Percentiles rank a stretch among this genome's conserved stretches.
Evolutionary conservation across 1,284 basidiomycete species (phyloP).

Genomic region (Pterula multifida): DNA sequence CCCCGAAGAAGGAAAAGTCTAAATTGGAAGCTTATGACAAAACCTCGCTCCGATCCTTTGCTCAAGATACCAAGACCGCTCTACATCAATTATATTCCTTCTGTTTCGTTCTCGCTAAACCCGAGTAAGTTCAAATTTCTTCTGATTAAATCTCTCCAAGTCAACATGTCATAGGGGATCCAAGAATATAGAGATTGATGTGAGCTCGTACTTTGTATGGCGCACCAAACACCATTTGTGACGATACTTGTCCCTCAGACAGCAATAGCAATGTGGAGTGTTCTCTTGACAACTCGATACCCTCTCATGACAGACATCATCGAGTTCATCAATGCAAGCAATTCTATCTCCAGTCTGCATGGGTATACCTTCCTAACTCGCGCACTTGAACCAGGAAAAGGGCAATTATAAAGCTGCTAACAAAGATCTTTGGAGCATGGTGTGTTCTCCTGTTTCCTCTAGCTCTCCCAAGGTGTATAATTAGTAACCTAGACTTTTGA

Average conservation of each 20-base stretch:
- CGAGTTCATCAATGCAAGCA: conserved; percentile 49
- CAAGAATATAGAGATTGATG: conserved; percentile 71
- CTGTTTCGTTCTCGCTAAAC: conserved; percentile 60
- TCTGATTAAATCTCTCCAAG: no score
- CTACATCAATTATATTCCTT: conserved; percentile 57
- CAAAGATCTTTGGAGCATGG: conserved; percentile 79
- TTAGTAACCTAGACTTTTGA: conserved; percentile 44
- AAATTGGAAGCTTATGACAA: conserved; percentile 43
- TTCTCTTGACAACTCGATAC: conserved; percentile 50
- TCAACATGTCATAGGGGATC: conserved; percentile 31
- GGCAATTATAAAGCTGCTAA: conserved; percentile 61
- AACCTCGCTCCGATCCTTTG: conserved; percentile 35
- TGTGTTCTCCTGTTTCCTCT: conserved; percentile 17
- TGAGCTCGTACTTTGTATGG: no score
- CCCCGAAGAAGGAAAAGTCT: conserved; percentile 16
- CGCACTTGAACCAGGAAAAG: conserved; percentile 31
- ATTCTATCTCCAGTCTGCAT: conserved; percentile 1
- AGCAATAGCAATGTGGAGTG: conserved; percentile 61
- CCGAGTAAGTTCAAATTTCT: conserved; percentile 42
- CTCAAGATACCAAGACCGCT: conserved; percentile 33
- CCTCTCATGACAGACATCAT: conserved; percentile 50
- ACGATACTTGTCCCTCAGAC: conserved; percentile 30
- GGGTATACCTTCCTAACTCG: conserved; percentile 3
- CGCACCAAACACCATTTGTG: conserved; percentile 8
- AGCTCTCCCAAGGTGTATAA: conserved; percentile 5